Evolutionary conservation across 257 asterid species (phyloP), one percentile per base, ranked within the genome.

Genomic region (Gentiana macrophylla): DNA sequence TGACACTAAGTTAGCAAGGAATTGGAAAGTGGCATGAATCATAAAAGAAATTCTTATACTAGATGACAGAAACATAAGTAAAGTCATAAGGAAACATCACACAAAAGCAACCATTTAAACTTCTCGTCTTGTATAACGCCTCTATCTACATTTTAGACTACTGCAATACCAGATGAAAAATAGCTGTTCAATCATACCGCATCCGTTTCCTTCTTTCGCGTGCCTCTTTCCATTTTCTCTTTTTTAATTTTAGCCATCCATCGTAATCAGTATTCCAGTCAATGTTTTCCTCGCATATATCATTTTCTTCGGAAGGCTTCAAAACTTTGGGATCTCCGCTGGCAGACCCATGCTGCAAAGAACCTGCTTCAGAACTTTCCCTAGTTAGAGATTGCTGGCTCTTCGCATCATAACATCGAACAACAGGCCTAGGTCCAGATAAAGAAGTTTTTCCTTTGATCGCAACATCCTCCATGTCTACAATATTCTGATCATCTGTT

Each of bases 191-290:
- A 54, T 8, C 11, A 54, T 75, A 91, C 98, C 96, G 80, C 62
- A 76, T 90, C n/a, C 98, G 84, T 68, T 92, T 92, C 71, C 94
- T 85, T 57, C 71, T 80, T 52, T 92, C 94, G 45, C 87, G 80
- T 61, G 77, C 70, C 67, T 81, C 88, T 75, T 77, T 83, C 96
- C 96, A 92, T 79, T 85, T 92, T 70, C 98, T 79, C 88, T 92
- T 92, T 78, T 76, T 87, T 60, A 73, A 69, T 66, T 92, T 87
- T 68, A 92, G 82, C 98, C 98, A 92, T 67, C 95, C 98, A 62
- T 75, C 84, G 81, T 88, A 92, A 69, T 92, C 84, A 6, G 76
- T 80, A 72, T 53, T 75, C 70, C 69, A 78, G 70, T 85, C 91
- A 62, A 81, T 69, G 62, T 66, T 78, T 66, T 87, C 92, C 59